A percentile compares a stretch with the other conserved stretches of the same genome.
These are phyloP conservation scores for Acer yangbiense DNA, from an alignment of 345 rosid species.

Conservation along the genomic window DNA sequence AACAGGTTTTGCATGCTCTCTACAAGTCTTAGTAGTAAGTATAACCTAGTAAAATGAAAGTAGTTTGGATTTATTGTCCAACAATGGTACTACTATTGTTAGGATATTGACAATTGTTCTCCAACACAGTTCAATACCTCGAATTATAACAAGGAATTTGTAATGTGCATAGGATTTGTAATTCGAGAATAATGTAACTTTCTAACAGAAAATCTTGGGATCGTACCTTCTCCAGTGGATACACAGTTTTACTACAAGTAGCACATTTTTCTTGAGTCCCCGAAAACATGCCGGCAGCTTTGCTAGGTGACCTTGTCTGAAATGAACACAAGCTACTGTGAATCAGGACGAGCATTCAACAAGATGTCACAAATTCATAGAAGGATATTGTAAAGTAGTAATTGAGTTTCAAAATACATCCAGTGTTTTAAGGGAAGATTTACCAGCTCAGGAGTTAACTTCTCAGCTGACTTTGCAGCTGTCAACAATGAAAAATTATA, in stretches of 20 bases:
- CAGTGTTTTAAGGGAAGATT: constrained; percentile 23
- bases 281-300: constrained; percentile 92
- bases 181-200: neutral
- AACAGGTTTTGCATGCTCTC: neutral
- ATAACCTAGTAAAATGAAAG: neutral
- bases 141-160: neutral
- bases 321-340: constrained; percentile 34
- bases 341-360: constrained; percentile 22
- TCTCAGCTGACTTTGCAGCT: constrained; percentile 92
- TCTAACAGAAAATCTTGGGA: neutral
- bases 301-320: constrained; percentile 93
- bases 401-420: constrained; percentile 15
- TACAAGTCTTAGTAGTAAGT: neutral
- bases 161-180: neutral
- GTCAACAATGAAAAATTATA: constrained; percentile 42
- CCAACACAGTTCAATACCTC: neutral
- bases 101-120: neutral
- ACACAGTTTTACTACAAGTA: constrained; percentile 94
- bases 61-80: neutral
- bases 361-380: neutral
- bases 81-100: neutral
- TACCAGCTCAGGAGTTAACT: constrained; percentile 88
- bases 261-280: constrained; percentile 98
- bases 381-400: constrained; percentile 10
- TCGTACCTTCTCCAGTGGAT: constrained; percentile 94